Percentiles rank a stretch among this genome's conserved stretches.
Evolutionary conservation across 2,329 filamentous ascomycete genomes (phyloP).

Genomic region (Ceratocystis colombiana): DNA sequence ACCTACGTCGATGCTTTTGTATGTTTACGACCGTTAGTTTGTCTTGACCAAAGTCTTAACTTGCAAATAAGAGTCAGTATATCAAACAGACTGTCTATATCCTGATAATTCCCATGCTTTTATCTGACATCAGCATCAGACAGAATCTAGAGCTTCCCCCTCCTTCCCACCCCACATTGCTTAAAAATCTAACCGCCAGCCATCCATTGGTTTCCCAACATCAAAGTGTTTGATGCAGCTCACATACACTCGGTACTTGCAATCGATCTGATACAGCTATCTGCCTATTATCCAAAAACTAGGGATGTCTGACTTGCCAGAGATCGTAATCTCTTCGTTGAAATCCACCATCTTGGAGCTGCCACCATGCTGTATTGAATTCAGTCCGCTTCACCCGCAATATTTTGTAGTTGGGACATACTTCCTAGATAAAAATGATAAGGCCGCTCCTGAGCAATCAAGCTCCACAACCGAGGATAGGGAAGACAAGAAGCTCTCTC

Average conservation of each 20-base stretch:
- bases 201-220: no score
- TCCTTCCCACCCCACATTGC: no score
- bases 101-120: no score
- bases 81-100: no score
- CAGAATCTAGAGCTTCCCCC: no score
- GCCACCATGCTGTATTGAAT: constrained; percentile 69
- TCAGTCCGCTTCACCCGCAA: constrained; percentile 51
- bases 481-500: constrained; percentile 32
- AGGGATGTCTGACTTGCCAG: neutral
- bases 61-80: no score
- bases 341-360: constrained; percentile 49
- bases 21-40: no score
- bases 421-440: constrained; percentile 49
- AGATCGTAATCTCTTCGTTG: constrained; percentile 34
- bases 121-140: no score
- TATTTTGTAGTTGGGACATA: constrained; percentile 80
- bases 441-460: neutral
- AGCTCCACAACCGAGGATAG: constrained; percentile 27
- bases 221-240: no score
- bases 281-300: neutral
- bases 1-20: no score
- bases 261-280: neutral
- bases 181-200: no score
- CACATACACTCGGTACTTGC: neutral
- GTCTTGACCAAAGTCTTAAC: no score